phyloP scores from a whole-genome alignment of 148 eudicot species.

The Rhododendron vialii region DNA sequence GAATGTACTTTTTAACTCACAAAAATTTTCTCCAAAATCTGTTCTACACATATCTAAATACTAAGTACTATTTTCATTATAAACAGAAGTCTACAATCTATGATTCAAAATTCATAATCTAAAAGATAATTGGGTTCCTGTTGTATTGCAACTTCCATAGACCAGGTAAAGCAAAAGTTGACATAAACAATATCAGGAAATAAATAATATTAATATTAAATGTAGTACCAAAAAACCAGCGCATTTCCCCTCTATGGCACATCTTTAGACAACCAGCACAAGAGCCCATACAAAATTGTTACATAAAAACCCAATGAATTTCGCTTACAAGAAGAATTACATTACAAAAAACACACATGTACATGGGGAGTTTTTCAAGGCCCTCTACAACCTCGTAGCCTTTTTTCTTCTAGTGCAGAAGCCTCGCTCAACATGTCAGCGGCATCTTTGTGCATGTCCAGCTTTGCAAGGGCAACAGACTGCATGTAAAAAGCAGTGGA shows the following conservation, averaged over 20 bases:
- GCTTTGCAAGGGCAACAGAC: constrained; percentile 85
- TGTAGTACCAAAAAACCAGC: too few relatives aligned
- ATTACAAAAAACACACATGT: background rate
- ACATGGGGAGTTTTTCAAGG: constrained; percentile 12
- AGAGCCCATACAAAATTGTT: background rate
- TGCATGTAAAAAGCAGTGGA: constrained; percentile 95
- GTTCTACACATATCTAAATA: too few relatives aligned
- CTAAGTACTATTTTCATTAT: too few relatives aligned
- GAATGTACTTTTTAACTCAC: too few relatives aligned
- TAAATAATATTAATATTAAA: too few relatives aligned
- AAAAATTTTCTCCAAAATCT: too few relatives aligned
- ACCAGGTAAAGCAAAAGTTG: background rate
- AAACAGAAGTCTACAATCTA: background rate
- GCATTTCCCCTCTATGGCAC: background rate
- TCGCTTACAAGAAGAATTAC: background rate
- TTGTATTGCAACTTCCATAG: background rate
- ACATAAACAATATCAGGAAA: background rate
- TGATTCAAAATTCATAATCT: background rate
- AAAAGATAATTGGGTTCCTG: background rate
- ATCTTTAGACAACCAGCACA: background rate
- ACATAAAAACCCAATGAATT: background rate
- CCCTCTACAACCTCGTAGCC: constrained; percentile 33
- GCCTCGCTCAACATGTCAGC: constrained; percentile 92
- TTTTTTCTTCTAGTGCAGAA: constrained; percentile 73
- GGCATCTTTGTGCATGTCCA: constrained; percentile 88